Percentiles rank a stretch among this genome's conserved stretches.
phyloP scores from a whole-genome alignment of 140 eudicot species.

The Stevia rebaudiana region DNA sequence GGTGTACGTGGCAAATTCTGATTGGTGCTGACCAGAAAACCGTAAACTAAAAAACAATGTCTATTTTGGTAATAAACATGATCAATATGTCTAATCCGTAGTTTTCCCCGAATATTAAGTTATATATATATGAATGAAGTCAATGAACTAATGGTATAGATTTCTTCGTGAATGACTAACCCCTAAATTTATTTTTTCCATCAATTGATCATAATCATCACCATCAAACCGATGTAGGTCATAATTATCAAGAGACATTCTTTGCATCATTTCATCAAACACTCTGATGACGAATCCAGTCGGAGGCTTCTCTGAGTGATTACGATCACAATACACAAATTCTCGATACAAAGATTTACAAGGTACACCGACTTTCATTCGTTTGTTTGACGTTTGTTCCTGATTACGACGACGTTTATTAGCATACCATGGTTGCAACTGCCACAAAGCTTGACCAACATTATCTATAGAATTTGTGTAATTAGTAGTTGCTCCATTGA shows the following conservation, averaged over 20 bases:
- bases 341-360: conserved; percentile 22
- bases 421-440: conserved; percentile 28
- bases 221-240: conserved; percentile 7
- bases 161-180: not conserved
- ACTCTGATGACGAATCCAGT: conserved; percentile 39
- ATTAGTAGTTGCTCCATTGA: conserved; percentile 8
- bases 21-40: no score
- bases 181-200: not conserved
- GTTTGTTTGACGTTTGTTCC: conserved; percentile 19
- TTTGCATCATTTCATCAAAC: conserved; percentile 27
- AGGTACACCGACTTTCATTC: conserved; percentile 44
- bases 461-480: conserved; percentile 26
- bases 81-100: no score
- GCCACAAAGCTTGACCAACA: conserved; percentile 37
- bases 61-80: no score
- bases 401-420: conserved; percentile 28
- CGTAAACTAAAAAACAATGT: no score
- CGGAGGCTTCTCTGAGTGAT: not conserved
- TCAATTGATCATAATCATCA: conserved; percentile 24
- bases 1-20: no score
- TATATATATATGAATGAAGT: no score
- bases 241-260: conserved; percentile 21
- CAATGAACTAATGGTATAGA: no score
- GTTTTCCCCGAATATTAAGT: no score
- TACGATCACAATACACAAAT: conserved; percentile 9